phyloP scores from a whole-genome alignment of 2,329 filamentous ascomycete species.

The Colletotrichum spaethianum region DNA sequence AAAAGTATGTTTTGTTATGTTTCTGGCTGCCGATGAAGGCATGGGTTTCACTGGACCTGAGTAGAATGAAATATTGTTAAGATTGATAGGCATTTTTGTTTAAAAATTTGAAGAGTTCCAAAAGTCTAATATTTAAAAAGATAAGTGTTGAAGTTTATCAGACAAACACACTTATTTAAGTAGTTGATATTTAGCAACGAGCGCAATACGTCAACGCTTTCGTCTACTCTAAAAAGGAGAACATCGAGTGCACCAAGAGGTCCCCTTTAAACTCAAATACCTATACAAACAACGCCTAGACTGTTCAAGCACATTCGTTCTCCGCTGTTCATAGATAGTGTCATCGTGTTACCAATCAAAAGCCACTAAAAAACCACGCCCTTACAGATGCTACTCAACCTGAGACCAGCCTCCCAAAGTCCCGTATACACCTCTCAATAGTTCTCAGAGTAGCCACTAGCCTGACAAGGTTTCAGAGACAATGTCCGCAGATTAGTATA shows the following conservation, averaged over 20 bases:
- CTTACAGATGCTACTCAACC: background rate
- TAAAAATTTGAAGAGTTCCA: background rate
- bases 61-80: conserved; percentile 18
- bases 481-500: background rate
- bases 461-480: background rate
- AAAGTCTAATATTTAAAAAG: background rate
- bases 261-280: background rate
- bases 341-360: background rate
- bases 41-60: background rate
- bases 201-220: background rate
- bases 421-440: conserved; percentile 1
- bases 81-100: conserved; percentile 5
- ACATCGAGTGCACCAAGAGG: background rate
- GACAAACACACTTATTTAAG: background rate
- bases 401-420: conserved; percentile 4
- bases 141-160: background rate
- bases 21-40: conserved; percentile 2
- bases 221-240: background rate
- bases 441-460: background rate
- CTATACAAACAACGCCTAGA: background rate
- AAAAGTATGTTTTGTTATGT: background rate
- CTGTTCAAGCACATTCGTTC: background rate
- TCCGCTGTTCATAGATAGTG: background rate
- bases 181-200: background rate
- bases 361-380: background rate